phyloP scores from a whole-genome alignment of 2,329 filamentous ascomycete genomes.

The Fusarium penzigii region DNA sequence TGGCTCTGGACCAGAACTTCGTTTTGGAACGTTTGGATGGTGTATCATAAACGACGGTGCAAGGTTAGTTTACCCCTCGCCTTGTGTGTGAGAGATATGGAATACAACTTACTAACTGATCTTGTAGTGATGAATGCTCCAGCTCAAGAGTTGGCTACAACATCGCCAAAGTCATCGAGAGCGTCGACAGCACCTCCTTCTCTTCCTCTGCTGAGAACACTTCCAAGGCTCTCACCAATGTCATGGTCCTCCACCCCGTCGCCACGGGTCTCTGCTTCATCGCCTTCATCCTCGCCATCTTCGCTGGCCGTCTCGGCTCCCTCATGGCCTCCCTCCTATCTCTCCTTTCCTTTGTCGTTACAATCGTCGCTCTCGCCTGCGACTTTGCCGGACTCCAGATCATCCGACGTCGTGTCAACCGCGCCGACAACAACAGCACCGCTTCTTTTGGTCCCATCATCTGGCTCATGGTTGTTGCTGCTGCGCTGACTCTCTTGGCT shows the following conservation, averaged over 20 bases:
- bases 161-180: conserved; percentile 47
- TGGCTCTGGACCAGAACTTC: conserved; percentile 39
- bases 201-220: conserved; percentile 45
- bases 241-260: conserved; percentile 64
- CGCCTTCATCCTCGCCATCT: conserved; percentile 57
- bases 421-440: conserved; percentile 38
- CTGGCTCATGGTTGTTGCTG: conserved; percentile 60
- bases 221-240: conserved; percentile 52
- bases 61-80: conserved; percentile 11
- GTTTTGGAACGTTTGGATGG: conserved; percentile 63
- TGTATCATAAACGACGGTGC: conserved; percentile 42
- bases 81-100: background rate
- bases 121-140: conserved; percentile 48
- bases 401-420: conserved; percentile 54
- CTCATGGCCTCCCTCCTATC: conserved; percentile 52
- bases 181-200: conserved; percentile 41
- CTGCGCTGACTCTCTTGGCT: conserved; percentile 55
- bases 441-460: conserved; percentile 56
- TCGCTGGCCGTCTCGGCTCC: conserved; percentile 53
- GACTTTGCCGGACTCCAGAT: conserved; percentile 61
- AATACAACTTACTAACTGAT: conserved; percentile 9
- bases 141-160: conserved; percentile 55
- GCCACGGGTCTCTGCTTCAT: conserved; percentile 59
- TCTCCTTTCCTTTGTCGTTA: conserved; percentile 52
- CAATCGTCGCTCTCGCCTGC: conserved; percentile 50